Percentiles rank a stretch among this genome's conserved stretches.
phyloP scores from a whole-genome alignment of 805 yeast species.

The Debaryomyces maramus region DNA sequence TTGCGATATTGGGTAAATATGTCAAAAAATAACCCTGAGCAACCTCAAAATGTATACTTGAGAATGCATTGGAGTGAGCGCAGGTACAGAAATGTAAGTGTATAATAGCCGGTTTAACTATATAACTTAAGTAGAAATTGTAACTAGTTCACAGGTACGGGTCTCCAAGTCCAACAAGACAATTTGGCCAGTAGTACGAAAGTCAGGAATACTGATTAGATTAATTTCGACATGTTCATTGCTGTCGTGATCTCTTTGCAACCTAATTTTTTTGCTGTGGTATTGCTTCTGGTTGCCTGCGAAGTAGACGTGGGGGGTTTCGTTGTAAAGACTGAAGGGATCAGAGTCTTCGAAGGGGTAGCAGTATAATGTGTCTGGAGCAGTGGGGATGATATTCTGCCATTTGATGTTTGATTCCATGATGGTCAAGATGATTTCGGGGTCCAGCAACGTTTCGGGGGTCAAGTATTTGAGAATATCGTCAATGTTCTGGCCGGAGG shows the following conservation, averaged over 20 bases:
- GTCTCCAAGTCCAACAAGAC: constrained; percentile 22
- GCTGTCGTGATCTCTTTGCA: constrained; percentile 16
- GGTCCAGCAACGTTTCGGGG: constrained; percentile 33
- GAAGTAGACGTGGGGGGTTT: constrained; percentile 83
- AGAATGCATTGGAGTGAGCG: neutral
- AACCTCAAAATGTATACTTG: no score
- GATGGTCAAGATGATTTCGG: constrained; percentile 37
- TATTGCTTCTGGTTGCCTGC: constrained; percentile 79
- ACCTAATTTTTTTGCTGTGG: constrained; percentile 38
- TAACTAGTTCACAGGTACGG: constrained; percentile 50
- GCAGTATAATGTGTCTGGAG: constrained; percentile 92
- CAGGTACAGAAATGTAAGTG: no score
- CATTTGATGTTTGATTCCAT: constrained; percentile 72
- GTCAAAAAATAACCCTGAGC: no score
- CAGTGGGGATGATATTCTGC: constrained; percentile 91
- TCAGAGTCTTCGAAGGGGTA: constrained; percentile 77
- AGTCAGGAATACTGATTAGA: constrained; percentile 69
- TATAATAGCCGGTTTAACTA: neutral
- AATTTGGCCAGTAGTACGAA: constrained; percentile 58
- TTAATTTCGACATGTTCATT: constrained; percentile 34
- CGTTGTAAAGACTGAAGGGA: constrained; percentile 70
- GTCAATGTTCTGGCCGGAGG: constrained; percentile 81
- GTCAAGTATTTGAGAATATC: constrained; percentile 70
- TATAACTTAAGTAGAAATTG: constrained; percentile 13
- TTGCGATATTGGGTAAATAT: no score